These are phyloP conservation scores for Trichosporon ovoides DNA, from an alignment of 1,284 basidiomycete genomes.

Conservation along the genomic window DNA sequence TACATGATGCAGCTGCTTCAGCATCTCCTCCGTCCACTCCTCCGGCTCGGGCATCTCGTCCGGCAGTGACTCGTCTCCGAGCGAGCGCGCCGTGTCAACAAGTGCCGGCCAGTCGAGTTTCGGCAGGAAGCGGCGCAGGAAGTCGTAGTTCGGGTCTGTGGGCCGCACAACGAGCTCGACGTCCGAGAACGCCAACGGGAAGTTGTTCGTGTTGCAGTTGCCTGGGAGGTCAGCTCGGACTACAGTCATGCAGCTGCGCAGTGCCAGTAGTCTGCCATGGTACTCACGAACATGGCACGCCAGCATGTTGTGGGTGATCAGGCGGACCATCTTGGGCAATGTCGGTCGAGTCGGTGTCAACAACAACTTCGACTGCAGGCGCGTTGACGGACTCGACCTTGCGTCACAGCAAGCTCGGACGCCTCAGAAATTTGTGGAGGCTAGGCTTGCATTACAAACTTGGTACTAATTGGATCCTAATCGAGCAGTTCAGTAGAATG, in stretches of 20 bases:
- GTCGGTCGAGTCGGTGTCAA: background rate
- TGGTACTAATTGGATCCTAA: background rate
- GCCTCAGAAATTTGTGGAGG: conserved; percentile 1
- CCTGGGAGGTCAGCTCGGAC: conserved; percentile 43
- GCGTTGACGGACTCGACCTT: background rate
- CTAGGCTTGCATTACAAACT: background rate
- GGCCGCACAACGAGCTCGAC: conserved; percentile 77
- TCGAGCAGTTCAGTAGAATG: background rate
- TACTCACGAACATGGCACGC: conserved; percentile 76
- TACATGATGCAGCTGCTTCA: conserved; percentile 82
- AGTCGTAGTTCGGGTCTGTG: conserved; percentile 82
- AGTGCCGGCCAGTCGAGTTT: conserved; percentile 84
- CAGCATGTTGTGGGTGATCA: conserved; percentile 95
- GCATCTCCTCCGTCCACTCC: conserved; percentile 57
- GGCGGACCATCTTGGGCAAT: conserved; percentile 67
- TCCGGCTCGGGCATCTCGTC: conserved; percentile 65
- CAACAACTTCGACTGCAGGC: background rate
- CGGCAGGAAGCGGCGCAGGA: conserved; percentile 76
- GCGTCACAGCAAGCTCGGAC: no score
- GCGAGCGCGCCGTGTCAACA: conserved; percentile 71
- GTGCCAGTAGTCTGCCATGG: no score
- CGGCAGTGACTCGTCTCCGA: conserved; percentile 81
- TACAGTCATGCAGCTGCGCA: background rate
- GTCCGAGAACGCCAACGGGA: conserved; percentile 79
- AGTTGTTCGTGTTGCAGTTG: conserved; percentile 88